Evolutionary conservation across 495 filamentous ascomycete species (phyloP).

Genomic region (Penicillium soppii): DNA sequence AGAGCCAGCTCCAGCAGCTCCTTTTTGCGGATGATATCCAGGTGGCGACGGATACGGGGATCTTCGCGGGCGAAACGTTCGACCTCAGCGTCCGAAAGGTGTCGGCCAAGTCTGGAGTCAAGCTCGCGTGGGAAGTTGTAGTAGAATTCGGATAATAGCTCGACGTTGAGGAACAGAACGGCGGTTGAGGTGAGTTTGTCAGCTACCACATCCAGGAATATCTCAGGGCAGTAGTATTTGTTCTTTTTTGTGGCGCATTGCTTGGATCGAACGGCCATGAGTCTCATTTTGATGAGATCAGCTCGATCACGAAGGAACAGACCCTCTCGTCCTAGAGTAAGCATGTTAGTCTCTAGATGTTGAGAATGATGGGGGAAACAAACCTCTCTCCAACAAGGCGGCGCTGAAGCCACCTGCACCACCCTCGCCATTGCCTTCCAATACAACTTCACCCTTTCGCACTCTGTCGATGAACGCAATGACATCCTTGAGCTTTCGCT

Average conservation of each 20-base stretch:
- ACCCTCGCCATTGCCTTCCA: conserved; percentile 77
- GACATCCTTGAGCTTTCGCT: conserved; percentile 83
- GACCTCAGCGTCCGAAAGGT: conserved; percentile 73
- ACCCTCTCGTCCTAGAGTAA: conserved; percentile 74
- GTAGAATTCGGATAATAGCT: conserved; percentile 95
- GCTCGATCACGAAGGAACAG: conserved; percentile 89
- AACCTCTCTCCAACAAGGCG: conserved; percentile 77
- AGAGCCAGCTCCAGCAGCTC: conserved; percentile 89
- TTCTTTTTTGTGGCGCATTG: conserved; percentile 80
- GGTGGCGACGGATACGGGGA: conserved; percentile 78
- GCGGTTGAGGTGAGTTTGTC: conserved; percentile 93
- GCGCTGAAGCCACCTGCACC: conserved; percentile 92
- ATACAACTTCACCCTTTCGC: conserved; percentile 74
- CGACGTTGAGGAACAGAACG: conserved; percentile 96
- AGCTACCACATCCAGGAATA: conserved; percentile 95
- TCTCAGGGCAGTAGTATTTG: conserved; percentile 95
- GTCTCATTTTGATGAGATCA: conserved; percentile 85
- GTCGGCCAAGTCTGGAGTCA: conserved; percentile 79
- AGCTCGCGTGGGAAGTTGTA: conserved; percentile 94
- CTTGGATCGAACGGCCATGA: conserved; percentile 79
- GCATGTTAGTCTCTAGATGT: conserved; percentile 16
- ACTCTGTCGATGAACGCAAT: conserved; percentile 88
- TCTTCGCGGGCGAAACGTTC: conserved; percentile 93
- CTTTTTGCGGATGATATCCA: conserved; percentile 89
- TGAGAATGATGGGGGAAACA: conserved; percentile 13